These are phyloP conservation scores for Nigrospora osmanthi DNA, from an alignment of 2,329 filamentous ascomycete genomes.

Conservation along the genomic window DNA sequence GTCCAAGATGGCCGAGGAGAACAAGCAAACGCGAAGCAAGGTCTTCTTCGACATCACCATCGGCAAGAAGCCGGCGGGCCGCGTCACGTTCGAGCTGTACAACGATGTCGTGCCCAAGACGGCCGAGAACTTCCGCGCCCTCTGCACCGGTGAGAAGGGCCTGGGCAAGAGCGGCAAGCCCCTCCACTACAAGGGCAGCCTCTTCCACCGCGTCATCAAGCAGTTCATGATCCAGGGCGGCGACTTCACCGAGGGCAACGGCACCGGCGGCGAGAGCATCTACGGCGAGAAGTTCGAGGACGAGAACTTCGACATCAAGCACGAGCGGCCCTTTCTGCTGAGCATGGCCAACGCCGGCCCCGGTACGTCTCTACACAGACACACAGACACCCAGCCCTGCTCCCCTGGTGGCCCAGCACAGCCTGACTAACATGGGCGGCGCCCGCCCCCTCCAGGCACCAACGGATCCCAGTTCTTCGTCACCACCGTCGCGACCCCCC, in stretches of 20 bases:
- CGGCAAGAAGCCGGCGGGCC: conserved; percentile 63
- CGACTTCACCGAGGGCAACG: conserved; percentile 92
- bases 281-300: conserved; percentile 97
- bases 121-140: conserved; percentile 88
- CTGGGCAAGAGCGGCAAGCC: conserved; percentile 72
- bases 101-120: conserved; percentile 80
- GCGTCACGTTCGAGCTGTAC: conserved; percentile 81
- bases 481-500: conserved; percentile 89
- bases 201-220: conserved; percentile 96
- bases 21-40: conserved; percentile 55
- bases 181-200: conserved; percentile 86
- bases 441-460: conserved; percentile 50
- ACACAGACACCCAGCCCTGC: not conserved
- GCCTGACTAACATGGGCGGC: no score
- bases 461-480: conserved; percentile 99
- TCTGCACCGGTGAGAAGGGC: conserved; percentile 95
- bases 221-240: conserved; percentile 98
- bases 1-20: conserved; percentile 24
- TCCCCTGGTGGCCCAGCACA: no score
- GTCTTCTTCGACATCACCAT: conserved; percentile 94
- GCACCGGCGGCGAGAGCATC: conserved; percentile 93
- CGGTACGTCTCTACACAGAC: conserved; percentile 44
- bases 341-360: conserved; percentile 98
- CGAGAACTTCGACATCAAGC: conserved; percentile 89
- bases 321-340: conserved; percentile 86